A percentile compares a stretch with the other conserved stretches of the same genome.
Evolutionary conservation across 345 rosid genomes (phyloP).

Genomic region (Eutrema japonicum): DNA sequence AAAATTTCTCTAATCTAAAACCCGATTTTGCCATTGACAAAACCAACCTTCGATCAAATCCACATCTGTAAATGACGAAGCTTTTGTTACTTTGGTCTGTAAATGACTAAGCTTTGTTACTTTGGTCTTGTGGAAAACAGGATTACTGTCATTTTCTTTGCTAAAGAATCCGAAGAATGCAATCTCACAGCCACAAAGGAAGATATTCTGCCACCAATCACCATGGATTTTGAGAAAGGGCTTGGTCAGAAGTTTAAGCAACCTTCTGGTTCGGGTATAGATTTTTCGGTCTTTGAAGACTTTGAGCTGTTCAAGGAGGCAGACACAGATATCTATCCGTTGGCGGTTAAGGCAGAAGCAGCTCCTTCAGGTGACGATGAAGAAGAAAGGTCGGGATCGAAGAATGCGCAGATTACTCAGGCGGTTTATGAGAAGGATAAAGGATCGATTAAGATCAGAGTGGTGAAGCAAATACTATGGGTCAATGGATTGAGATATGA

Average conservation of each 20-base stretch:
- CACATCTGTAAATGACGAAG: background rate
- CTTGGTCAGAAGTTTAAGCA: conserved; percentile 86
- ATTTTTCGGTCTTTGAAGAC: conserved; percentile 69
- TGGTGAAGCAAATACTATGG: conserved; percentile 87
- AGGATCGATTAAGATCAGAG: conserved; percentile 64
- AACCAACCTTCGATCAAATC: background rate
- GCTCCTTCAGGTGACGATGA: conserved; percentile 46
- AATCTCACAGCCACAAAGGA: conserved; percentile 64
- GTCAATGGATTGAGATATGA: conserved; percentile 74
- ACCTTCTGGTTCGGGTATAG: conserved; percentile 76
- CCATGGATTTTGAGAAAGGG: conserved; percentile 68
- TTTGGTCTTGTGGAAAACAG: conserved; percentile 48
- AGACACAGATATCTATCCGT: conserved; percentile 63
- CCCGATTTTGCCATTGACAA: background rate
- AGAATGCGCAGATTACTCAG: conserved; percentile 77
- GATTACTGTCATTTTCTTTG: conserved; percentile 76
- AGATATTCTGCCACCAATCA: conserved; percentile 59
- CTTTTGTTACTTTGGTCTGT: conserved; percentile 11
- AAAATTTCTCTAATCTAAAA: background rate
- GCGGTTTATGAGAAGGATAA: conserved; percentile 79
- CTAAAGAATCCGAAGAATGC: conserved; percentile 76
- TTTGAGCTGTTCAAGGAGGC: conserved; percentile 51
- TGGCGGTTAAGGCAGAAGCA: conserved; percentile 83
- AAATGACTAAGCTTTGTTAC: background rate
- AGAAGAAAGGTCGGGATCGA: conserved; percentile 44